phyloP scores from a whole-genome alignment of 805 yeast species.

The Yamadazyma kitorensis region DNA sequence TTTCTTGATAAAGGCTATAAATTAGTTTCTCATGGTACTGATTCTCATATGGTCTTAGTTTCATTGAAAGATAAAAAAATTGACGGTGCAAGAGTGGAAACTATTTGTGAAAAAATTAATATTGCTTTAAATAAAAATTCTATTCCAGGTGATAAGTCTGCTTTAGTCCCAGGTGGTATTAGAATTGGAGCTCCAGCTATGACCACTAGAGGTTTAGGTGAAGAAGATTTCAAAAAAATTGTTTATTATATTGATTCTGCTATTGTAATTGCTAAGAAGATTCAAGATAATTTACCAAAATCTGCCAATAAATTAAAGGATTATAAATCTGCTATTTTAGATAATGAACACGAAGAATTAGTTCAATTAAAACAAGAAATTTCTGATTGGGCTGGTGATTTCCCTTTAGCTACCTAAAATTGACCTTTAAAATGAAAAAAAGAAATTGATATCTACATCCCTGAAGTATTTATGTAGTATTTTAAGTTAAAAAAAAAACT shows the following conservation, averaged over 20 bases:
- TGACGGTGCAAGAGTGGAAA: conserved; percentile 96
- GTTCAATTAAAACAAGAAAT: conserved; percentile 71
- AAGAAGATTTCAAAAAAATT: conserved; percentile 74
- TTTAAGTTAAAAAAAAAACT: too few relatives aligned
- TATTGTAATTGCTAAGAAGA: conserved; percentile 68
- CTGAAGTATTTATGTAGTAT: too few relatives aligned
- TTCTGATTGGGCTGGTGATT: conserved; percentile 86
- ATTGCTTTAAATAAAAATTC: conserved; percentile 96
- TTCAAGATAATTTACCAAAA: conserved; percentile 79
- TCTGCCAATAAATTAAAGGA: conserved; percentile 96
- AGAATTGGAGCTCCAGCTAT: conserved; percentile 98
- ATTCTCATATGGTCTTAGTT: conserved; percentile 86
- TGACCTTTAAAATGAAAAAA: not conserved
- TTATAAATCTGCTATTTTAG: conserved; percentile 79
- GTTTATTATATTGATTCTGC: conserved; percentile 80
- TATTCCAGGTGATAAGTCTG: conserved; percentile 94
- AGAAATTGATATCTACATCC: too few relatives aligned
- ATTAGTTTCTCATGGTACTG: conserved; percentile 91
- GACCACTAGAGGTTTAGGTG: conserved; percentile 92
- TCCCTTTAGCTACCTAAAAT: conserved; percentile 51
- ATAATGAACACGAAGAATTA: conserved; percentile 66
- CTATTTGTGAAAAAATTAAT: conserved; percentile 82
- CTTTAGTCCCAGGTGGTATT: conserved; percentile 92
- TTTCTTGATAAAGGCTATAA: conserved; percentile 64
- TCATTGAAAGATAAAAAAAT: conserved; percentile 75